Evolutionary conservation across 164 flowering plant species (phyloP).

Genomic region (Piper longum): DNA sequence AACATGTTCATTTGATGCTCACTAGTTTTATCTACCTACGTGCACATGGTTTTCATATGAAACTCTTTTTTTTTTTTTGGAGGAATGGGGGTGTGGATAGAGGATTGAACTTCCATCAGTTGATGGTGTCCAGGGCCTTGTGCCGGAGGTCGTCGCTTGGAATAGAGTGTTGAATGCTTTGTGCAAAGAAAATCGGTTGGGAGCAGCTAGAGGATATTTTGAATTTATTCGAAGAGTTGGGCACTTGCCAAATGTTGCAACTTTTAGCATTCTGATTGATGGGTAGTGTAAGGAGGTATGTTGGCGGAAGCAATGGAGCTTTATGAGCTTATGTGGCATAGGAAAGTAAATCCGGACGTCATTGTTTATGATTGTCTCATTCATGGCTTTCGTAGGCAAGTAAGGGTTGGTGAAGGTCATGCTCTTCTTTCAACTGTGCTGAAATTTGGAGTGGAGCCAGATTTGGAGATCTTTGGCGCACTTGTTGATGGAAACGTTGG

Average conservation of each 20-base stretch:
- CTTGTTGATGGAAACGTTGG: constrained; percentile 32
- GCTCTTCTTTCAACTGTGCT: constrained; percentile 21
- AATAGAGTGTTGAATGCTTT: constrained; percentile 25
- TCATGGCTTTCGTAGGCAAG: constrained; percentile 27
- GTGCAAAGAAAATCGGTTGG: constrained; percentile 14
- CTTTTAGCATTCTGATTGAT: constrained; percentile 31
- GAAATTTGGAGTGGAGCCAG: constrained; percentile 24
- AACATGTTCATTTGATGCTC: constrained; percentile 13
- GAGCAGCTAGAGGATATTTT: constrained; percentile 20
- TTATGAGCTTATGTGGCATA: constrained; percentile 23
- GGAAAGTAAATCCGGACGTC: constrained; percentile 30
- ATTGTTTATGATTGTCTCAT: constrained; percentile 30
- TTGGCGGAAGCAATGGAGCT: constrained; percentile 31
- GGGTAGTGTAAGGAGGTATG: constrained; percentile 20
- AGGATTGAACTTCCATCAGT: constrained; percentile 18
- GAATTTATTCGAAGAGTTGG: constrained; percentile 15
- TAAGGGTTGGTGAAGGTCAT: constrained; percentile 26
- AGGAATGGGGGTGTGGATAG: constrained; percentile 16
- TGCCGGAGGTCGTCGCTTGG: constrained; percentile 20
- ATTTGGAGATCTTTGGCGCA: constrained; percentile 36
- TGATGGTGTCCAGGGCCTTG: constrained; percentile 17
- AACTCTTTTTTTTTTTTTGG: constrained; percentile 13
- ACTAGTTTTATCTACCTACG: constrained; percentile 9
- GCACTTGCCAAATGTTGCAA: constrained; percentile 30
- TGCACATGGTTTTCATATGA: constrained; percentile 6